Base-by-base conservation (phyloP, 495 filamentous ascomycete genomes). In the Hypomontagnella monticulosa region DNA sequence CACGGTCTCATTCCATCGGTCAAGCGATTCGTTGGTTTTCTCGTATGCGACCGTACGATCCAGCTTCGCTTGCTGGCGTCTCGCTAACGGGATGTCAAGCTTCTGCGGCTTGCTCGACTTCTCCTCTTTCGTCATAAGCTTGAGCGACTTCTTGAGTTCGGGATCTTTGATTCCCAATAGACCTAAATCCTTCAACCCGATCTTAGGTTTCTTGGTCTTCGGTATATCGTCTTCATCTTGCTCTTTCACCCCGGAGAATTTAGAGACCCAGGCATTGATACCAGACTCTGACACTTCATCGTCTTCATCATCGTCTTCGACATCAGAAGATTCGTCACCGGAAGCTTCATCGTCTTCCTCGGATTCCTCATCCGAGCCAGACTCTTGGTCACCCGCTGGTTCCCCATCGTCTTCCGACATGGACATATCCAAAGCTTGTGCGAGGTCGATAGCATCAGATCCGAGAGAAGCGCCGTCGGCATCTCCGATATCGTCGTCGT, bases 1-100 rank as follows among this genome's bases (percentile, higher is more conserved):
- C 69, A 99, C 93, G 0, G 96, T 97, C 49, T 96, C 94, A 15
- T 89, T 86, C 95, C 95, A 99, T 61, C 91, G 87, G 58, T 90
- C 88, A 19, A 99, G 79, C 0, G 92, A 92, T 75, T 97, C 89
- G 69, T 93, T 97, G 41, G 92, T 94, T 80, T 97, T 92, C 30
- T 93, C 86, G 71, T 92, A 96, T 1, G 95, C 95, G 11, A 87
- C 93, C 49, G 76, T 75, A n/a, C 95, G 91, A 67, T 97, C 89
- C 4, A 97, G 74, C 44, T 88, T 87, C 71, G 97, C 94, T 71
- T 98, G 93, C 63, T 97, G 91, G 43, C 95, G 87, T 72, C 92
- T 96, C 2, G 93, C 84, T 10, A 97, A 83, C 30, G 96, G 94
- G 8, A 92, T 89, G 18, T 90, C 88, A 10, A 98, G 83, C 71